These are phyloP conservation scores for Solidago caesia DNA, from an alignment of 129 eudicot species.

Conservation along the genomic window DNA sequence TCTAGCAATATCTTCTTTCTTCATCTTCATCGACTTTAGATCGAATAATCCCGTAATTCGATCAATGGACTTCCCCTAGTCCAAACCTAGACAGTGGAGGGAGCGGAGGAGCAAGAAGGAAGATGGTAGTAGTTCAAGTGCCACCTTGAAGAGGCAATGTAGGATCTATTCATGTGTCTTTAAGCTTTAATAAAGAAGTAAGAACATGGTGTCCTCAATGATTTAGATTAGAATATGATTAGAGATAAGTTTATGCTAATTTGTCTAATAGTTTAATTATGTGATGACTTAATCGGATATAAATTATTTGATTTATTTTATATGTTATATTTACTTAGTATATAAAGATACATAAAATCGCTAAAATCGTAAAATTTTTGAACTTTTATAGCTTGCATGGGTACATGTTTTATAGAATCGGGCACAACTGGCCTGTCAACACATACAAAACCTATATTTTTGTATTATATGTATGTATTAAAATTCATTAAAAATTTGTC, in stretches of 20 bases:
- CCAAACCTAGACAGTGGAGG: slow-evolving; percentile 12
- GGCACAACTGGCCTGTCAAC: too few relatives aligned
- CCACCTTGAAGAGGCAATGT: slow-evolving; percentile 46
- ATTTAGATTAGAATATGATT: slow-evolving; percentile 33
- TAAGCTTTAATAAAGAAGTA: slow-evolving; percentile 35
- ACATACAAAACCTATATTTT: too few relatives aligned
- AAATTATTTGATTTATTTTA: not conserved
- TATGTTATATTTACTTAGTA: slow-evolving; percentile 2
- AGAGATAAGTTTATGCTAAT: slow-evolving; percentile 55
- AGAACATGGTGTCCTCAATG: slow-evolving; percentile 42
- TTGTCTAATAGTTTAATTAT: slow-evolving; percentile 18
- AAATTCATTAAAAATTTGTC: too few relatives aligned
- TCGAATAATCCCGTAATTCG: slow-evolving; percentile 18
- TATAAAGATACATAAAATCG: not conserved
- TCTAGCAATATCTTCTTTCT: slow-evolving; percentile 52
- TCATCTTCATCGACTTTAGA: slow-evolving; percentile 61
- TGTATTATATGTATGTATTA: too few relatives aligned
- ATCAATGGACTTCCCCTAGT: slow-evolving; percentile 6
- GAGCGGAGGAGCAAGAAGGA: not conserved
- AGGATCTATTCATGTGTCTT: slow-evolving; percentile 52
- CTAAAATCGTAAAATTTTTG: not conserved
- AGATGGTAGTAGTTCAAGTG: slow-evolving; percentile 30
- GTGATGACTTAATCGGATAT: not conserved
- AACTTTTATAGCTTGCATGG: not conserved
- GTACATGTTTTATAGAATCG: not conserved